Conservation (phyloP, 192 early-diverging fungal species). For the Spinellus fusiger region DNA sequence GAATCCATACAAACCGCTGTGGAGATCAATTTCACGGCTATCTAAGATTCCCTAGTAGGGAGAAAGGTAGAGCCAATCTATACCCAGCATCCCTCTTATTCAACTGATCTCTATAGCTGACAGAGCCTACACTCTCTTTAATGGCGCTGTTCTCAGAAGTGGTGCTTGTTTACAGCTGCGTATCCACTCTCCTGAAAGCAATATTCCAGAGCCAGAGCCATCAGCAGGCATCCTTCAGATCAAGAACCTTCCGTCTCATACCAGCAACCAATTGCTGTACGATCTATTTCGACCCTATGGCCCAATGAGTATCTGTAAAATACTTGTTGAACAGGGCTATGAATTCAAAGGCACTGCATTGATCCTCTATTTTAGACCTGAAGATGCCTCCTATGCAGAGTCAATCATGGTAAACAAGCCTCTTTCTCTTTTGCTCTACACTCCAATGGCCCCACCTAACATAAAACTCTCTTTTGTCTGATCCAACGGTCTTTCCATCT, state of each 20-base stretch:
- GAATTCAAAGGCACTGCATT: conserved; percentile 27
- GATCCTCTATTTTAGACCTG: conserved; percentile 31
- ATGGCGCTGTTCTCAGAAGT: conserved; percentile 16
- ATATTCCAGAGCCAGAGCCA: conserved; percentile 23
- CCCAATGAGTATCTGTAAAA: conserved; percentile 33
- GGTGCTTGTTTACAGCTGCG: conserved; percentile 16
- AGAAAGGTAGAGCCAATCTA: conserved; percentile 16
- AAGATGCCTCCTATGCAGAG: conserved; percentile 23
- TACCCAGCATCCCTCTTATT: not conserved
- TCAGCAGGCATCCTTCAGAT: conserved; percentile 27
- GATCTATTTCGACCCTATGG: conserved; percentile 38
- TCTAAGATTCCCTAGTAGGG: conserved; percentile 24
- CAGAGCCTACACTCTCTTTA: conserved; percentile 36
- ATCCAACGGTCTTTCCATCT: not conserved
- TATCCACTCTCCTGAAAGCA: conserved; percentile 17
- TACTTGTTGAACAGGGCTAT: conserved; percentile 17
- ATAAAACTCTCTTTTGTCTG: not conserved
- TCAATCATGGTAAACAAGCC: conserved; percentile 23
- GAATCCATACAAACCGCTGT: conserved; percentile 7
- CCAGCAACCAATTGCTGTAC: conserved; percentile 24
- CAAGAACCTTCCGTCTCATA: conserved; percentile 20
- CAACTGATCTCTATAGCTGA: conserved; percentile 25
- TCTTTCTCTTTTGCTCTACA: not conserved
- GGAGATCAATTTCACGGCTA: conserved; percentile 7
- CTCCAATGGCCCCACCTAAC: not conserved